Conservation (phyloP, 1,284 basidiomycete species). For the Lentinus polychrous region DNA sequence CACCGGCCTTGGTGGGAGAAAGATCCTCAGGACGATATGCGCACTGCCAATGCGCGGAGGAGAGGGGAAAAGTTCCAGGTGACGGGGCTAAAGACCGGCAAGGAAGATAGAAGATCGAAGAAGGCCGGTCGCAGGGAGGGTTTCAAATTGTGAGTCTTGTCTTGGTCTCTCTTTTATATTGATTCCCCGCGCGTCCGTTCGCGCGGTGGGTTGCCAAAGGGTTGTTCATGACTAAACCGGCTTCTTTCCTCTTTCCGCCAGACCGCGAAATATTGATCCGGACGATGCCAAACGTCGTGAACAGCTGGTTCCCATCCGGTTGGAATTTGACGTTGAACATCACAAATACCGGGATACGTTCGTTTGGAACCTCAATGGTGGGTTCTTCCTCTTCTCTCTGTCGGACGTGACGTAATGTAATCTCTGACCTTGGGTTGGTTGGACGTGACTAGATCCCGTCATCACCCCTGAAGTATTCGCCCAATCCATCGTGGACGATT, state of each 20-base stretch:
- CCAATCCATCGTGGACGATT: slow-evolving; percentile 87
- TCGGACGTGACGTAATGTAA: background rate
- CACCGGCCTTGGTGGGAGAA: slow-evolving; percentile 46
- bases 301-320: slow-evolving; percentile 84
- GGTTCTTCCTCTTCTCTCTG: too few relatives aligned
- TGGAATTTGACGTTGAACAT: slow-evolving; percentile 92
- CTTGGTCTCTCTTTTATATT: slow-evolving; percentile 2
- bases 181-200: too few relatives aligned
- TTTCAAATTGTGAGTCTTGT: slow-evolving; percentile 52
- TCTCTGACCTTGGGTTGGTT: background rate
- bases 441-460: slow-evolving; percentile 59
- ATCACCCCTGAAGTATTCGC: slow-evolving; percentile 90
- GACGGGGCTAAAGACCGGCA: slow-evolving; percentile 26
- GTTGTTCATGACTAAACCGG: slow-evolving; percentile 9
- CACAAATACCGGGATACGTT: slow-evolving; percentile 94
- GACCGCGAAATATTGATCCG: slow-evolving; percentile 53
- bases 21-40: slow-evolving; percentile 28
- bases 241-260: slow-evolving; percentile 22
- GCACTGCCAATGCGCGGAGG: slow-evolving; percentile 6
- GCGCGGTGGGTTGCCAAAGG: too few relatives aligned
- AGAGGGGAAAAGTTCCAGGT: slow-evolving; percentile 42
- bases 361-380: slow-evolving; percentile 93
- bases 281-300: slow-evolving; percentile 63
- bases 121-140: slow-evolving; percentile 63
- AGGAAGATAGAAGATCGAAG: slow-evolving; percentile 38